A percentile compares a stretch with the other conserved stretches of the same genome.
phyloP scores from a whole-genome alignment of 805 yeast species.

The Candida tallmaniae region DNA sequence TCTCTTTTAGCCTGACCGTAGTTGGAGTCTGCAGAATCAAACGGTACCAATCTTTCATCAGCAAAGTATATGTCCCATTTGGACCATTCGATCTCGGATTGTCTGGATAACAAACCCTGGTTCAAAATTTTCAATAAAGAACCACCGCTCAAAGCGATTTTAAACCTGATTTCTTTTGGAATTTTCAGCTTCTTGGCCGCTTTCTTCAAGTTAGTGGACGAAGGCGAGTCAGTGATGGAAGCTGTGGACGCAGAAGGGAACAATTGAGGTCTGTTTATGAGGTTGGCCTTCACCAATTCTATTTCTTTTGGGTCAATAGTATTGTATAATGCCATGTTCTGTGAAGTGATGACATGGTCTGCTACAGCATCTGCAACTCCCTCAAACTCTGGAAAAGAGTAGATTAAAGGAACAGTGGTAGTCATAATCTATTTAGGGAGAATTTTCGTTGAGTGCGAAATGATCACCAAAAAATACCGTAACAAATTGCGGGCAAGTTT shows the following conservation, averaged over 20 bases:
- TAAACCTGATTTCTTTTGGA: conserved; percentile 67
- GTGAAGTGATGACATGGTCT: conserved; percentile 87
- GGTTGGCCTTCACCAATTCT: conserved; percentile 25
- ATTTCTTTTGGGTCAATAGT: conserved; percentile 34
- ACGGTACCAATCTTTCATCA: conserved; percentile 92
- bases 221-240: conserved; percentile 1
- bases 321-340: conserved; percentile 60
- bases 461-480: too few relatives aligned
- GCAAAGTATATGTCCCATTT: conserved; percentile 96
- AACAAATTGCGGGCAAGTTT: too few relatives aligned
- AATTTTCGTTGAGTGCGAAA: too few relatives aligned
- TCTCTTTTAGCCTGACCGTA: conserved; percentile 85
- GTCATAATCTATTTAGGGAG: too few relatives aligned
- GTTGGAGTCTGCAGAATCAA: conserved; percentile 75
- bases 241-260: conserved; percentile 7
- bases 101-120: conserved; percentile 75
- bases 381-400: conserved; percentile 83
- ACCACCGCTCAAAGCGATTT: conserved; percentile 91
- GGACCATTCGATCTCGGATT: conserved; percentile 76
- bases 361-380: conserved; percentile 97
- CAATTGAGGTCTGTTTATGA: conserved; percentile 11
- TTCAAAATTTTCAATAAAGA: conserved; percentile 80
- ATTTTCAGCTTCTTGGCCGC: conserved; percentile 38
- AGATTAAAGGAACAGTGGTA: conserved; percentile 88
- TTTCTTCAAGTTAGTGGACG: neutral